Conservation (phyloP, 2,329 filamentous ascomycete genomes). For the Exophiala sideris region DNA sequence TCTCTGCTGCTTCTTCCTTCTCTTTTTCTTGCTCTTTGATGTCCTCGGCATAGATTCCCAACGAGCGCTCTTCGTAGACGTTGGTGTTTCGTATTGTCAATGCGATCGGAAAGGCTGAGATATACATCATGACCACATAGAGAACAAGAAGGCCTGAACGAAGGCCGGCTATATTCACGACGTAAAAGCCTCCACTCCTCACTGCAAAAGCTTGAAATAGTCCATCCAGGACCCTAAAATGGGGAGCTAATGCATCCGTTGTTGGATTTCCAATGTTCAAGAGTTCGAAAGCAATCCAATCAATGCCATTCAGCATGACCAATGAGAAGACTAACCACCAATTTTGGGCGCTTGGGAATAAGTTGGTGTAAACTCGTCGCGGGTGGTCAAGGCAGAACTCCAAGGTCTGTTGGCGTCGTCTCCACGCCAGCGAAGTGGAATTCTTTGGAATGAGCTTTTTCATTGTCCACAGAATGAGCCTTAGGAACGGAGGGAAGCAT, state of each 20-base stretch:
- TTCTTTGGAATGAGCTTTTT: conserved; percentile 45
- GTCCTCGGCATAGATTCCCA: conserved; percentile 55
- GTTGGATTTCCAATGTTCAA: conserved; percentile 51
- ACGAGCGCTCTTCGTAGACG: conserved; percentile 66
- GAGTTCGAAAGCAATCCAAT: conserved; percentile 44
- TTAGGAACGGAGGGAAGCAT: conserved; percentile 54
- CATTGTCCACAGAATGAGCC: conserved; percentile 57
- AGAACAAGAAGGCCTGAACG: conserved; percentile 63
- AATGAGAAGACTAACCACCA: conserved; percentile 56
- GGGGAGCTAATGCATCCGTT: conserved; percentile 39
- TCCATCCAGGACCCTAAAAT: conserved; percentile 52
- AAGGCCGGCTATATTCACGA: conserved; percentile 48
- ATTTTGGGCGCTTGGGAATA: conserved; percentile 59
- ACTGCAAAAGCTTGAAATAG: conserved; percentile 58
- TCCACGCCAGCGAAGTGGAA: conserved; percentile 33
- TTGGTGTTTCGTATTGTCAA: conserved; percentile 84
- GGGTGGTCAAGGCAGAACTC: conserved; percentile 62
- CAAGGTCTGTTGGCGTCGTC: conserved; percentile 44
- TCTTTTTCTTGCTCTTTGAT: not conserved
- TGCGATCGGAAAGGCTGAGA: conserved; percentile 93
- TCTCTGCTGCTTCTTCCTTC: not conserved
- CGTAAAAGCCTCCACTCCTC: conserved; percentile 49
- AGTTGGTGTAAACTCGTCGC: conserved; percentile 59
- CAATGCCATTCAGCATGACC: conserved; percentile 52
- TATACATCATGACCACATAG: conserved; percentile 99